Conservation (phyloP, 2,329 filamentous ascomycete genomes). For the Ceratocystiopsis minuta region DNA sequence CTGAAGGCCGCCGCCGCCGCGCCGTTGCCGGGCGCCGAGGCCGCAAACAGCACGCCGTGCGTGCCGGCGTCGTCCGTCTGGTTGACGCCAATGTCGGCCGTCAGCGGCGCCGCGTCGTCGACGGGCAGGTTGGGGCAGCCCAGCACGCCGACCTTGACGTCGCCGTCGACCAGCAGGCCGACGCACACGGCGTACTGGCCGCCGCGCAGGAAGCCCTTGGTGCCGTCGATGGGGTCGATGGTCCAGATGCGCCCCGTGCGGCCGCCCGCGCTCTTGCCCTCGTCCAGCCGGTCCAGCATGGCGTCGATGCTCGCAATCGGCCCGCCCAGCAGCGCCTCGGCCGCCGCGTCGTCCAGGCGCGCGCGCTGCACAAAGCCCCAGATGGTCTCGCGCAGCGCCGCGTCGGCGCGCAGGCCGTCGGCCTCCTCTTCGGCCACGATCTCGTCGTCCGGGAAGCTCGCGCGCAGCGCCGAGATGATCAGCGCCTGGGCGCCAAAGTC, state of each 20-base stretch:
- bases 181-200: constrained; percentile 96
- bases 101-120: constrained; percentile 56
- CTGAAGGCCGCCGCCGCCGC: constrained; percentile 37
- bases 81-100: constrained; percentile 54
- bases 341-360: constrained; percentile 37
- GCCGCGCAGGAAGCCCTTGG: constrained; percentile 88
- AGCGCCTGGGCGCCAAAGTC: constrained; percentile 96
- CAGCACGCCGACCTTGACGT: constrained; percentile 85
- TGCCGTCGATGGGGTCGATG: constrained; percentile 93
- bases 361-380: constrained; percentile 64
- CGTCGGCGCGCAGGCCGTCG: constrained; percentile 54
- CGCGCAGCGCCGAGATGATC: constrained; percentile 76
- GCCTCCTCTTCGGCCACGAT: constrained; percentile 95
- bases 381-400: constrained; percentile 52
- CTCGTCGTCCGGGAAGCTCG: constrained; percentile 78
- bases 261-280: constrained; percentile 53
- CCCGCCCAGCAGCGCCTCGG: constrained; percentile 45
- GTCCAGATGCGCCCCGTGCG: constrained; percentile 73
- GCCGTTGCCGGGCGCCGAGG: constrained; percentile 53
- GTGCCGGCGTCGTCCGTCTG: constrained; percentile 56
- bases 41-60: constrained; percentile 76
- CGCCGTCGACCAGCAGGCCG: constrained; percentile 76
- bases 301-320: constrained; percentile 37
- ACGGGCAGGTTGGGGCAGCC: constrained; percentile 91
- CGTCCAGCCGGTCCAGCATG: constrained; percentile 45